phyloP scores from a whole-genome alignment of 257 asterid species.

The Gentiana macrophylla region DNA sequence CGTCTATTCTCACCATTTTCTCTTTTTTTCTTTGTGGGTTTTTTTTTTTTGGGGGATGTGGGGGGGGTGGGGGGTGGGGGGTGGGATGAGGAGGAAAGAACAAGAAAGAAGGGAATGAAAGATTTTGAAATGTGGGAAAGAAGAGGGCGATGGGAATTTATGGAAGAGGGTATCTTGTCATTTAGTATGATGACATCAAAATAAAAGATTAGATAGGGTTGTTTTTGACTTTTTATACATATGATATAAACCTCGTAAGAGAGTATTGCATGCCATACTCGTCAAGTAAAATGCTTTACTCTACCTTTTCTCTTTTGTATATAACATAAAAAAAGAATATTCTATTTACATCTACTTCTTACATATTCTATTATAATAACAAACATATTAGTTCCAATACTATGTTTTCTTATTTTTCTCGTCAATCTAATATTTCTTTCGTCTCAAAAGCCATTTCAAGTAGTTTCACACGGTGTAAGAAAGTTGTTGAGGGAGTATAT shows the following conservation, averaged over 20 bases:
- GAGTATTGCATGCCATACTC: slow-evolving; percentile 22
- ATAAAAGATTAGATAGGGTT: slow-evolving; percentile 14
- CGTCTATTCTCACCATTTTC: slow-evolving; percentile 42
- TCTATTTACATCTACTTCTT: slow-evolving; percentile 6
- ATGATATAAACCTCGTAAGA: slow-evolving; percentile 16
- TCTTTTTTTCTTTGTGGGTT: neutral
- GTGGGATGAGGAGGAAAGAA: neutral
- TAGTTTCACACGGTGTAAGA: too few species aligned
- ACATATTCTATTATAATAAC: slow-evolving; percentile 47
- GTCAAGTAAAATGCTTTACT: slow-evolving; percentile 18
- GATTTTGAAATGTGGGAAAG: slow-evolving; percentile 19
- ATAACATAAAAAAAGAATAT: slow-evolving; percentile 25
- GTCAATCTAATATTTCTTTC: neutral
- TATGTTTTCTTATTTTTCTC: neutral
- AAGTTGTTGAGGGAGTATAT: too few species aligned
- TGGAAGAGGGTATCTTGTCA: slow-evolving; percentile 25
- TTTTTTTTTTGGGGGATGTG: neutral
- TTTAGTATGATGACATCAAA: slow-evolving; percentile 22
- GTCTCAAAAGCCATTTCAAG: neutral
- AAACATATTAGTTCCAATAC: slow-evolving; percentile 22
- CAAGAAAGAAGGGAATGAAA: slow-evolving; percentile 7
- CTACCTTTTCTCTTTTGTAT: slow-evolving; percentile 16
- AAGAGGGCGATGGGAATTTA: slow-evolving; percentile 14
- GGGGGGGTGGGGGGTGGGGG: neutral
- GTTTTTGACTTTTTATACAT: slow-evolving; percentile 18